These are phyloP conservation scores for Albatrellus ellisii DNA, from an alignment of 768 basidiomycete genomes.

Conservation along the genomic window DNA sequence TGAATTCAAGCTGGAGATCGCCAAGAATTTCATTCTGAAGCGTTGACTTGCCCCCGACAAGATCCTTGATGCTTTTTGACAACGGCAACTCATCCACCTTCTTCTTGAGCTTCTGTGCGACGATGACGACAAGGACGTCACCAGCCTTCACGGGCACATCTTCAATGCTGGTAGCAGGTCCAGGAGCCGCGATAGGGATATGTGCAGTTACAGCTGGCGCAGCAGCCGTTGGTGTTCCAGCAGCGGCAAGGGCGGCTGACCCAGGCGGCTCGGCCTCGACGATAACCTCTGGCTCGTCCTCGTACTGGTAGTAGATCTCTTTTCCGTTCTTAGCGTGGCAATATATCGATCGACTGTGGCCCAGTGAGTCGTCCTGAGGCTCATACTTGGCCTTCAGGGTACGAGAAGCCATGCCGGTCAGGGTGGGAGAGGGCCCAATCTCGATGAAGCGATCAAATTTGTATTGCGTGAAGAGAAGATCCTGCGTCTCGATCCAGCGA, in stretches of 20 bases:
- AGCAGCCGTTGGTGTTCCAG: slow-evolving; percentile 20
- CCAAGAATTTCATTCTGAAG: slow-evolving; percentile 98
- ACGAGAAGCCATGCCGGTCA: slow-evolving; percentile 88
- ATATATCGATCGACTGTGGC: slow-evolving; percentile 65
- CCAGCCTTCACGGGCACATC: slow-evolving; percentile 86
- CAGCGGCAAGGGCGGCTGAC: slow-evolving; percentile 19
- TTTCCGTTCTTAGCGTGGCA: slow-evolving; percentile 94
- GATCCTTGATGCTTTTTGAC: slow-evolving; percentile 93
- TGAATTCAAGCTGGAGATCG: slow-evolving; percentile 90
- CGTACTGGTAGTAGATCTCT: slow-evolving; percentile 97
- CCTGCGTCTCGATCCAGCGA: slow-evolving; percentile 99
- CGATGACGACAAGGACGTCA: slow-evolving; percentile 77
- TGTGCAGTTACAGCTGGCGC: slow-evolving; percentile 26
- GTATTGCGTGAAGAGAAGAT: slow-evolving; percentile 78
- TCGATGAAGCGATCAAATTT: slow-evolving; percentile 91
- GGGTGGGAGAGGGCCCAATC: slow-evolving; percentile 89
- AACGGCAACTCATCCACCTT: slow-evolving; percentile 77
- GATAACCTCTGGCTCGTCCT: slow-evolving; percentile 50
- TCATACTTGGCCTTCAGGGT: slow-evolving; percentile 94
- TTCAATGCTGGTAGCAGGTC: slow-evolving; percentile 51
- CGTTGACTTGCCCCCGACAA: slow-evolving; percentile 97
- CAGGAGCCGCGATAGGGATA: slow-evolving; percentile 28
- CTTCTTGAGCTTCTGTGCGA: slow-evolving; percentile 99
- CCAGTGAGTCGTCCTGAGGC: slow-evolving; percentile 71
- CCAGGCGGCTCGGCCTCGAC: slow-evolving; percentile 24